Evolutionary conservation across 2,329 filamentous ascomycete species (phyloP).

Genomic region (Hypomyces perniciosus): DNA sequence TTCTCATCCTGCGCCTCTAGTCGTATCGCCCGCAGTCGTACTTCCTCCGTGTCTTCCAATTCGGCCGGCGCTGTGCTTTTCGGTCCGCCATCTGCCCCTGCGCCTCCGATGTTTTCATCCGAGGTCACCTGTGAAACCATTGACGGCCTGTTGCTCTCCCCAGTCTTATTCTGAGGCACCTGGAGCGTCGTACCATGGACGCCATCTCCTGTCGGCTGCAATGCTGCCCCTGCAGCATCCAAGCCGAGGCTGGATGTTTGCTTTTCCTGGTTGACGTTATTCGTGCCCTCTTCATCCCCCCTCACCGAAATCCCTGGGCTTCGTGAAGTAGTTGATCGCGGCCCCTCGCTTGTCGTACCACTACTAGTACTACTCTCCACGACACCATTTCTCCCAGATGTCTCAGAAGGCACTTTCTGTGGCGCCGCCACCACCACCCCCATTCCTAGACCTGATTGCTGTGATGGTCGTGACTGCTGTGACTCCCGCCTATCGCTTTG

Average conservation of each 20-base stretch:
- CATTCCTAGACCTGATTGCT: background rate
- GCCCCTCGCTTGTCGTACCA: background rate
- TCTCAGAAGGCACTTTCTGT: background rate
- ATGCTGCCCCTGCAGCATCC: constrained; percentile 10
- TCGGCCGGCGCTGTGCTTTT: constrained; percentile 25
- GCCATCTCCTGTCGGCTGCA: constrained; percentile 23
- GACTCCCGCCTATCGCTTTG: background rate
- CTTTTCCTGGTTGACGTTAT: background rate
- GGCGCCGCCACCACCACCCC: background rate
- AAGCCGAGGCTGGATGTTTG: background rate
- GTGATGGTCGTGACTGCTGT: background rate
- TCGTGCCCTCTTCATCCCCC: background rate
- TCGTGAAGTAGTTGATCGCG: background rate
- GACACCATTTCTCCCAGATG: background rate
- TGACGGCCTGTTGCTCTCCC: background rate
- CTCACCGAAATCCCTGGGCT: too few species aligned
- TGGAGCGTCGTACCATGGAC: constrained; percentile 31
- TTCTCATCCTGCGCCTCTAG: constrained; percentile 47
- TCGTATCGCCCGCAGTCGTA: constrained; percentile 39
- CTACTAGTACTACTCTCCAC: background rate
- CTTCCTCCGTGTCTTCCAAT: constrained; percentile 37
- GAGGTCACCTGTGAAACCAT: constrained; percentile 2
- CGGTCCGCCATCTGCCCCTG: constrained; percentile 8
- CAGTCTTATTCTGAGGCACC: constrained; percentile 5
- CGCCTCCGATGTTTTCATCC: constrained; percentile 2